phyloP scores from a whole-genome alignment of 2,329 filamentous ascomycete genomes.

The Xylariaceae sp. region DNA sequence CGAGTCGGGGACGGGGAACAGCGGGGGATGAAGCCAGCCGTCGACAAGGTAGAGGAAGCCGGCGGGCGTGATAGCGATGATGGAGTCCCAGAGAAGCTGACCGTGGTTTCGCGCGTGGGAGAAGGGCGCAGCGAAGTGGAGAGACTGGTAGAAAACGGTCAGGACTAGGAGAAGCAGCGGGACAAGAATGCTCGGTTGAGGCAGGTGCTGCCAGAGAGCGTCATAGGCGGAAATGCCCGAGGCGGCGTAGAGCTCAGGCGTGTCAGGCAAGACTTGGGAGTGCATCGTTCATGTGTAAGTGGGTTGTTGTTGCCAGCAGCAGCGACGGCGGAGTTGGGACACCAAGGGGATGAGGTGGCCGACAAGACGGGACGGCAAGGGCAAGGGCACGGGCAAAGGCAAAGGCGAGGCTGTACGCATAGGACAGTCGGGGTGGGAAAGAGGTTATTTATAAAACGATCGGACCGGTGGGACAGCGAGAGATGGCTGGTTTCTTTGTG shows the following conservation, averaged over 20 bases:
- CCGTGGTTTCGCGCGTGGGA: slow-evolving; percentile 33
- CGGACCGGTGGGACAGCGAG: too few relatives aligned
- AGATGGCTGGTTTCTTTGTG: too few relatives aligned
- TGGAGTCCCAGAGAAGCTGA: slow-evolving; percentile 56
- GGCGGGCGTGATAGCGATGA: slow-evolving; percentile 56
- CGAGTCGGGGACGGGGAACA: slow-evolving; percentile 35
- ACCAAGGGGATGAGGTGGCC: too few relatives aligned
- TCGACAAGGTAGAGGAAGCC: slow-evolving; percentile 55
- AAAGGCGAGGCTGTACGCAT: slow-evolving; percentile 4
- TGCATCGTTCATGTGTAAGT: slow-evolving; percentile 30
- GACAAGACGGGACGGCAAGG: slow-evolving; percentile 5
- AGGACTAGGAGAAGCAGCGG: slow-evolving; percentile 32
- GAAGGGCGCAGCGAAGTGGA: slow-evolving; percentile 25
- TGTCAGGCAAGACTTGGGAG: slow-evolving; percentile 31
- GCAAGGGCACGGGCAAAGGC: slow-evolving; percentile 12
- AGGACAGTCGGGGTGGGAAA: background rate
- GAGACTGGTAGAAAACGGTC: slow-evolving; percentile 35
- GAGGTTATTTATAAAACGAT: too few relatives aligned
- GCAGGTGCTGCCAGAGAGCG: slow-evolving; percentile 30
- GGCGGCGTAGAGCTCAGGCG: slow-evolving; percentile 20
- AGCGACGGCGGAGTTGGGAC: too few relatives aligned
- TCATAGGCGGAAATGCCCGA: slow-evolving; percentile 18
- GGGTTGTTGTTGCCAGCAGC: background rate
- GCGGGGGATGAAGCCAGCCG: slow-evolving; percentile 48
- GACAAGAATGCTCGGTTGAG: slow-evolving; percentile 34